Percentiles rank a stretch among this genome's conserved stretches.
Evolutionary conservation across 495 filamentous ascomycete genomes (phyloP).

Genomic region (Daldinia grandis): DNA sequence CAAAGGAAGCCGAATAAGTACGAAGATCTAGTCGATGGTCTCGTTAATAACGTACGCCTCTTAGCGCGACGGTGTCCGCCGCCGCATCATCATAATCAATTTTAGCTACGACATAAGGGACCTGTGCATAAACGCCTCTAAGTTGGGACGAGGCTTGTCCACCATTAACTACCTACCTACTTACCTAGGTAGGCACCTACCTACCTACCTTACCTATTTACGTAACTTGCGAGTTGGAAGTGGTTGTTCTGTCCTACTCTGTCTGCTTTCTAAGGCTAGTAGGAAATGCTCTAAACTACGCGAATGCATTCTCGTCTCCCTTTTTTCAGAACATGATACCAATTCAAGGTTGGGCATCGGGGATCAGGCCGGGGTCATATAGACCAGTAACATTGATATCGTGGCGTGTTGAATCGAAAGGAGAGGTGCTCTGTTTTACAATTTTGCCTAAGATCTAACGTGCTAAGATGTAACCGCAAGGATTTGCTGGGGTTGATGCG

Average conservation of each 20-base stretch:
- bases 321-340: slow-evolving; percentile 34
- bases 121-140: neutral
- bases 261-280: neutral
- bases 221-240: neutral
- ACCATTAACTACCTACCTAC: neutral
- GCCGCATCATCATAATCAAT: neutral
- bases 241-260: neutral
- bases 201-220: no score
- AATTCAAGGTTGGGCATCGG: slow-evolving; percentile 24
- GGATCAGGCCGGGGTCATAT: neutral
- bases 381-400: slow-evolving; percentile 11
- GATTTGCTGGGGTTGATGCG: neutral
- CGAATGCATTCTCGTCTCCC: neutral
- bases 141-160: neutral
- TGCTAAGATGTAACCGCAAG: neutral
- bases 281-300: neutral
- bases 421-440: slow-evolving; percentile 14
- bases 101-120: neutral
- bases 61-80: slow-evolving; percentile 59
- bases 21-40: slow-evolving; percentile 76
- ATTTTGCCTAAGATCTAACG: neutral
- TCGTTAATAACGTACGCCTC: slow-evolving; percentile 83
- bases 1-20: slow-evolving; percentile 71
- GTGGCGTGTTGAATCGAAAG: slow-evolving; percentile 17
- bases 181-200: no score